Base-by-base conservation (phyloP, 2,329 filamentous ascomycete genomes). In the Pseudodiploospora longispora region DNA sequence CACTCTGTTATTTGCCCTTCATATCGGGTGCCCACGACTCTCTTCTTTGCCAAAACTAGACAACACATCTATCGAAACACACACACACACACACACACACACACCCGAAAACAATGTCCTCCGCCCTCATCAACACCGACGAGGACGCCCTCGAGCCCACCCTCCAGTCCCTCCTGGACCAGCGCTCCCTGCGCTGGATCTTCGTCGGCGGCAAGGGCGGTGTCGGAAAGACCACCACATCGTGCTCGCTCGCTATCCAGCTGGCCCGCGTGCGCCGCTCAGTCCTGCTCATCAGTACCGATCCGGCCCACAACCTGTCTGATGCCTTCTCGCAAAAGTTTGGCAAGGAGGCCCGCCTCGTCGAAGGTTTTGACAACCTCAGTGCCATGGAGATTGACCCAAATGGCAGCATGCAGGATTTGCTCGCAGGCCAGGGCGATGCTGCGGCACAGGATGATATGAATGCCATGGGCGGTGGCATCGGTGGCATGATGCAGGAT, bases 321-420 rank as follows among this genome's bases (percentile, higher is more conserved):
- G 93, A 98, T 71, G 93, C 93, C 49, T 98, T 98, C 69, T 88
- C 87, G 55, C 91, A 98, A 69, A 98, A 98, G 71, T 98, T 98
- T 61, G 93, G 93, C 72, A 98, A 98, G 75, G 93, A 98, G 68
- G 93, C 93, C 43, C 82, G 89, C 51, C 80, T 95, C 34, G 77
- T 98, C 52, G 83, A 95, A 56, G 93, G 93, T 55, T 96, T 95
- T 61, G 80, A 83, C 31, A 96, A 96, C 66, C 74, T 98, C 54
- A 94, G 87, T 62, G 93, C 93, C 50, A 98, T 98, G 93, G 93
- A 98, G 69, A 97, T 98, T 57, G 93, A 98, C 61, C 93, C 93
- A 42, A 97, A 95, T 62, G 93, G 91, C 39, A 95, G 88, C 61
- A 95, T 98, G 66, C 93, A 96, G 69, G 93, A 98, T 63, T 71